Percentiles rank a stretch among this genome's conserved stretches.
phyloP scores from a whole-genome alignment of 2,329 filamentous ascomycete genomes.

The Chrysosporium queenslandicum region DNA sequence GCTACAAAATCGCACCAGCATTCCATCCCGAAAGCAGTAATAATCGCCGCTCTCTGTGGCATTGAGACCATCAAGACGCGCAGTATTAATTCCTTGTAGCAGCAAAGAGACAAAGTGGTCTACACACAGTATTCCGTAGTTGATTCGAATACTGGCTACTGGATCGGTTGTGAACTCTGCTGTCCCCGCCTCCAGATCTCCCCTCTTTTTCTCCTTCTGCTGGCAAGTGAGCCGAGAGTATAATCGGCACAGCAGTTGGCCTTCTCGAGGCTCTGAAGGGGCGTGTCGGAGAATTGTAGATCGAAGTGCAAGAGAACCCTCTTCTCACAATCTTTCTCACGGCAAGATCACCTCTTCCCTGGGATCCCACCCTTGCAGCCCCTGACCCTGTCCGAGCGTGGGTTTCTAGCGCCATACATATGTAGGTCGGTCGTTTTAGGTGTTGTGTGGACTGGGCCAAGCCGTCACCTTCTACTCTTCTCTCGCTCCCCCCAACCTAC shows the following conservation, averaged over 20 bases:
- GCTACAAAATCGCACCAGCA: not conserved
- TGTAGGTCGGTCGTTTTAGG: slow-evolving; percentile 5
- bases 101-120: too few species aligned
- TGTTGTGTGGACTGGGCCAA: slow-evolving; percentile 6
- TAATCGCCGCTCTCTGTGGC: not conserved
- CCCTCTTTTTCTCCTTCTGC: not conserved
- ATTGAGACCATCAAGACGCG: not conserved
- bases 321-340: too few species aligned
- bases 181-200: slow-evolving; percentile 7
- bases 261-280: too few species aligned
- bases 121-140: not conserved
- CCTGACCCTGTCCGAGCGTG: slow-evolving; percentile 13
- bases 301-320: not conserved
- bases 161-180: not conserved
- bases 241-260: too few species aligned
- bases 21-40: slow-evolving; percentile 7
- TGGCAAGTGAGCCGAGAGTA: slow-evolving; percentile 1
- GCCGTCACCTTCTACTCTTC: slow-evolving; percentile 7
- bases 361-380: slow-evolving; percentile 2
- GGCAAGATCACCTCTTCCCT: not conserved
- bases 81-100: too few species aligned
- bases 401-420: slow-evolving; percentile 8
- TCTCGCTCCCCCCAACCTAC: not conserved
- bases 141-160: not conserved
- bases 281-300: not conserved